Evolutionary conservation across 495 filamentous ascomycete species (phyloP), one percentile per base, ranked within the genome.

Genomic region (Talaromyces wortmannii): DNA sequence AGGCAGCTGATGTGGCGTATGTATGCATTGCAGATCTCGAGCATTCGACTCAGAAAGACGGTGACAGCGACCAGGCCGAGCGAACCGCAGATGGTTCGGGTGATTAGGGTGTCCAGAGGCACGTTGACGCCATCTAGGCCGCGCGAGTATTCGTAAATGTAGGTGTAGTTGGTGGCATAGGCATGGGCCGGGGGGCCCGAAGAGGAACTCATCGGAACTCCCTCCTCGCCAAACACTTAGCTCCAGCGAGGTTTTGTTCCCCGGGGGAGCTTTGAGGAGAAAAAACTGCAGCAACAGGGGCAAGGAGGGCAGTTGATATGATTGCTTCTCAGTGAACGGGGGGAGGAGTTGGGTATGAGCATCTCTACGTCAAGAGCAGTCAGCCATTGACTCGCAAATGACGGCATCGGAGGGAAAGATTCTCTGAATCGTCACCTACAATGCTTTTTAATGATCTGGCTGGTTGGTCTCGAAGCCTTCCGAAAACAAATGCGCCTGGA

Each of bases 1-100:
- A 92, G 72, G 45, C 82, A 86, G 16, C 83, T 74, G 57, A 96
- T 77, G 23, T 86, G 86, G 55, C 94, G 85, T 31, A 94, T 67
- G 49, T 87, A 81, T 12, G 74, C 74, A 63, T 90, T 89, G 59
- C 76, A 79, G 53, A 86, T 76, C 31, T 87, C 75, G 13, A 80
- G 71, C 11, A 86, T 62, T 44, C 85, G 76, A 50, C 79, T 78
- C 46, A 77, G 63, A 40, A 89, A 75, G 29, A 85, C 64, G 8
- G 73, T 52, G n/a, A 81, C 62, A 36, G 77, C 77, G 8, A 87
- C 61, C 5, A 63, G 57, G 5, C 73, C 61, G 31, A 87, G 67
- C 2, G 77, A 77, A 5, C 65, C 40, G 67, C 75, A 74, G 56
- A 80, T 71, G 18, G 74, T 65, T 17, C 65, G 67, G 7, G 71